Evolutionary conservation across 169 alveolate species (phyloP).

Genomic region (Besnoitia besnoiti): DNA sequence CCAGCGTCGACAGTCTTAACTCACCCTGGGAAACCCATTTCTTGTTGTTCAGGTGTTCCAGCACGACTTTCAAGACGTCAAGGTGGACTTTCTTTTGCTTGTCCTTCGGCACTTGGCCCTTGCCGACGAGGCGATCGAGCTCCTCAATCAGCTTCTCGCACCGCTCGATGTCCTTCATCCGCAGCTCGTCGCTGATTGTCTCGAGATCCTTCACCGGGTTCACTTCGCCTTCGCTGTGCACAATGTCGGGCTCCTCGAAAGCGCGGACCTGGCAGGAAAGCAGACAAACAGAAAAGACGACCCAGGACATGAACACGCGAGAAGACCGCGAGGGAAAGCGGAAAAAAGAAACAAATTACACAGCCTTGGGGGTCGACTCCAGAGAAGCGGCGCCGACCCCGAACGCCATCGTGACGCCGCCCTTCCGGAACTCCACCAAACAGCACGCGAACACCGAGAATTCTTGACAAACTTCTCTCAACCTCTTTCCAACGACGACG

Average conservation of each 20-base stretch:
- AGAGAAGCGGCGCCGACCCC: too few relatives aligned
- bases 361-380: too few relatives aligned
- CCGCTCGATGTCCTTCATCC: constrained; percentile 93
- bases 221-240: constrained; percentile 98
- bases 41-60: constrained; percentile 85
- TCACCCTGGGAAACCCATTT: constrained; percentile 89
- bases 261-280: constrained; percentile 85
- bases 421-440: too few relatives aligned
- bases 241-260: constrained; percentile 95
- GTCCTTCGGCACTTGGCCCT: constrained; percentile 85
- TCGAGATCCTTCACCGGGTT: constrained; percentile 97
- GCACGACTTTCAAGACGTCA: constrained; percentile 89
- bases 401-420: too few relatives aligned
- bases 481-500: too few relatives aligned
- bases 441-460: too few relatives aligned
- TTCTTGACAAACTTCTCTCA: too few relatives aligned
- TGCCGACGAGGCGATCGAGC: constrained; percentile 88
- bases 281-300: background rate
- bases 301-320: background rate
- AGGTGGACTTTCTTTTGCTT: constrained; percentile 92
- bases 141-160: constrained; percentile 89
- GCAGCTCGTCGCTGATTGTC: constrained; percentile 94
- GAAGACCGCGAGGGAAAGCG: background rate
- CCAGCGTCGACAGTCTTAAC: too few relatives aligned
- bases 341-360: too few relatives aligned